Evolutionary conservation across 805 yeast species (phyloP).

Genomic region (Barnettozyma salicaria): DNA sequence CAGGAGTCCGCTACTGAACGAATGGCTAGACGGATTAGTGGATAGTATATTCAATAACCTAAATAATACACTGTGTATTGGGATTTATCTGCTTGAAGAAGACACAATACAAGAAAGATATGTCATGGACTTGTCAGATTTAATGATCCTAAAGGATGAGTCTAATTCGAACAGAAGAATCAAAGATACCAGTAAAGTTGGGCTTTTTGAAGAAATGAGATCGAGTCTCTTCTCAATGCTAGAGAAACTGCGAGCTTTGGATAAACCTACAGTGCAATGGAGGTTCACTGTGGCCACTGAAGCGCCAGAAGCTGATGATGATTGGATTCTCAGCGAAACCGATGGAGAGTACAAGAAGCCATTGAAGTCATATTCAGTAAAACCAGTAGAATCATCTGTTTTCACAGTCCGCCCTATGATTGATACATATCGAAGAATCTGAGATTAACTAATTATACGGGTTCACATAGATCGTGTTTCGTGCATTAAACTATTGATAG

Average conservation of each 20-base stretch:
- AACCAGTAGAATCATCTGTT: background rate
- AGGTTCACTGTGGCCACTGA: slow-evolving; percentile 16
- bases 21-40: slow-evolving; percentile 11
- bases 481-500: no score
- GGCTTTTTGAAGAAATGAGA: slow-evolving; percentile 19
- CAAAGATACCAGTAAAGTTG: slow-evolving; percentile 4
- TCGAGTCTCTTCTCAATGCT: slow-evolving; percentile 17
- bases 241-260: slow-evolving; percentile 11
- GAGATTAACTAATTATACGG: no score
- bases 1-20: slow-evolving; percentile 37
- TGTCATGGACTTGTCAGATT: slow-evolving; percentile 29
- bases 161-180: slow-evolving; percentile 8
- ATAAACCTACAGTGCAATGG: background rate
- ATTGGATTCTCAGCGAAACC: slow-evolving; percentile 22
- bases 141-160: slow-evolving; percentile 19
- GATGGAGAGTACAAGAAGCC: no score
- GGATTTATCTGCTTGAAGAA: slow-evolving; percentile 31
- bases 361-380: no score
- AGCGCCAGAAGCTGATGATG: slow-evolving; percentile 6
- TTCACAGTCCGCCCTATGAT: no score
- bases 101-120: slow-evolving; percentile 33
- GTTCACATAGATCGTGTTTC: no score
- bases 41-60: slow-evolving; percentile 5
- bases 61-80: slow-evolving; percentile 19
- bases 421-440: no score